A percentile compares a stretch with the other conserved stretches of the same genome.
Evolutionary conservation across 345 rosid genomes (phyloP).

Genomic region (Raphanus sativus): DNA sequence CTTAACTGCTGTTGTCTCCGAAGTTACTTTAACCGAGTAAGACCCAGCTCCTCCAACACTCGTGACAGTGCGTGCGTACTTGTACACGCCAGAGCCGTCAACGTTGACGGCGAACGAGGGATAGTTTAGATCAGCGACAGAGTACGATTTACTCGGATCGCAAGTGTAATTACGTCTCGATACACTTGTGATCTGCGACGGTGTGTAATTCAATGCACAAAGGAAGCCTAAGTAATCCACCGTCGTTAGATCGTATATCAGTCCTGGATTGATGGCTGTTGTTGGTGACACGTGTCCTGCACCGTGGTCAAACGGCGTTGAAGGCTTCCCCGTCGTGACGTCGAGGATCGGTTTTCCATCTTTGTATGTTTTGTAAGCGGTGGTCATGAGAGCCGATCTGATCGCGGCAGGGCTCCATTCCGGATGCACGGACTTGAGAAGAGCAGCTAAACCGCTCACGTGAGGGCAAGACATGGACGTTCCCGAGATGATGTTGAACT

Average conservation of each 20-base stretch:
- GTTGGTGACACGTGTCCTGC: slow-evolving; percentile 83
- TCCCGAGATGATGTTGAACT: slow-evolving; percentile 74
- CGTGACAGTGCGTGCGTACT: slow-evolving; percentile 64
- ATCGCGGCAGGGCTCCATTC: slow-evolving; percentile 93
- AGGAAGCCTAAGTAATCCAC: slow-evolving; percentile 73
- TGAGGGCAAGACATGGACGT: slow-evolving; percentile 98
- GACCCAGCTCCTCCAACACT: slow-evolving; percentile 65
- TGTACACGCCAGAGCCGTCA: slow-evolving; percentile 40
- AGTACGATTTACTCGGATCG: slow-evolving; percentile 47
- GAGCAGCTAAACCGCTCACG: slow-evolving; percentile 79
- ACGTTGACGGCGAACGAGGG: slow-evolving; percentile 71
- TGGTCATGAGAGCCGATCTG: slow-evolving; percentile 87
- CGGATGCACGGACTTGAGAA: slow-evolving; percentile 66
- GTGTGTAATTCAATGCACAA: slow-evolving; percentile 66
- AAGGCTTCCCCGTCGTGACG: slow-evolving; percentile 53
- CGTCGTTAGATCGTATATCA: slow-evolving; percentile 64
- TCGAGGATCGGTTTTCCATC: slow-evolving; percentile 56
- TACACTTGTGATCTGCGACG: slow-evolving; percentile 45
- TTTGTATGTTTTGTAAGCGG: slow-evolving; percentile 66
- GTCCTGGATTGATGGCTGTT: slow-evolving; percentile 71
- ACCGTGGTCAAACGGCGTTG: slow-evolving; percentile 78
- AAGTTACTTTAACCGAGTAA: slow-evolving; percentile 50
- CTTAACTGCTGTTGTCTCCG: slow-evolving; percentile 48
- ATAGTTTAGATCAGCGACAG: slow-evolving; percentile 62
- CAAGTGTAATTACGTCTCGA: slow-evolving; percentile 54